Evolutionary conservation across 345 rosid genomes (phyloP), one percentile per base, ranked within the genome.

Genomic region (Kandelia obovata): DNA sequence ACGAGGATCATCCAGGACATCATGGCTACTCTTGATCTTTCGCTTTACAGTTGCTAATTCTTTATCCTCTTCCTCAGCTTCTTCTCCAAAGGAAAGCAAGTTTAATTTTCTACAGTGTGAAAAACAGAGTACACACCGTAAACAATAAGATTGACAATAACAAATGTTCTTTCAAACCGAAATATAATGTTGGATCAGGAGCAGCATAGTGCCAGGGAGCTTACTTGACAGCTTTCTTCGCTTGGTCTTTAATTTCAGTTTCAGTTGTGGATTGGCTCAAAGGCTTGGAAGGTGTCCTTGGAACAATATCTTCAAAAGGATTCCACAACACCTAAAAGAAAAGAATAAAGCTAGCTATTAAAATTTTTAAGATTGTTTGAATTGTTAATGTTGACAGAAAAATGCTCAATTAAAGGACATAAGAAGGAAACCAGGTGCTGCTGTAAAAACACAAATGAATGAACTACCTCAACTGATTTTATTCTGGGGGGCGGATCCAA

Each of bases 51-150:
- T 75, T 56, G 84, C 91, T 61, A 95, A 74, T 78, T 88, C 92
- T 73, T 89, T 95, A 81, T 90, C 97, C 73, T 92, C 98, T 78
- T 92, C 97, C 80, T 92, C 99, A 66, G 94, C 99, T 82, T 92
- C 99, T 72, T 95, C 99, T 61, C 99, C 99, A 58, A 92, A 92
- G 23, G 99, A 95, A 53, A 95, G 98, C 80, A 95, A 71, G 79
- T 84, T 92, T 79, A 92, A 81, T 77, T 92, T 90, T 80, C 98
- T 95, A 79, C 75, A 84, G 47, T 58, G n/a, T 61, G 67, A 71
- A 83, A 68, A 68, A 4, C 49, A 79, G 39, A 74, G 47, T 52
- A 74, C 65, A 71, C 53, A 70, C 58, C 68, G 69, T 69, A 70
- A 73, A 62, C 15, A 65, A 72, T 60, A 58, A 46, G 25, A 66